These are phyloP conservation scores for Puccinellia tenuiflora DNA, from an alignment of 176 grass and related monocot genomes.

Conservation along the genomic window DNA sequence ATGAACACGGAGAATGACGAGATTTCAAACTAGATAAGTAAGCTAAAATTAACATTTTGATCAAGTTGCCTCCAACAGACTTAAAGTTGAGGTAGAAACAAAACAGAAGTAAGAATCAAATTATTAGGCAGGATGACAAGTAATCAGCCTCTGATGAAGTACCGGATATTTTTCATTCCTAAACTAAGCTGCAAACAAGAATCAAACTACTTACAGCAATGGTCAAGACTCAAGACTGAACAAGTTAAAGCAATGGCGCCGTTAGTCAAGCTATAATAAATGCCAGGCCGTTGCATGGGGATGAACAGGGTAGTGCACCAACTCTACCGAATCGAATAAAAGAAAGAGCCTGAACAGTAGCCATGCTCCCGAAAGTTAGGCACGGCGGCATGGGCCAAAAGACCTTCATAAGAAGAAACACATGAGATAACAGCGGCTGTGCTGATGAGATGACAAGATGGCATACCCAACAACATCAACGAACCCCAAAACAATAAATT, in stretches of 20 bases:
- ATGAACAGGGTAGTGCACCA: neutral
- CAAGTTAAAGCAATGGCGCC: neutral
- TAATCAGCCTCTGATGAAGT: neutral
- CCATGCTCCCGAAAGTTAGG: constrained; percentile 18
- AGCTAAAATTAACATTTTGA: neutral
- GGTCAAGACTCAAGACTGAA: neutral
- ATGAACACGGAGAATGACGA: neutral
- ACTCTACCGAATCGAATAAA: constrained; percentile 21
- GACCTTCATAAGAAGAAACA: neutral
- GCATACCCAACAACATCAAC: neutral
- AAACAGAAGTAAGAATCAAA: neutral
- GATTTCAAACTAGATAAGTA: neutral
- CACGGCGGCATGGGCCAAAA: constrained; percentile 24
- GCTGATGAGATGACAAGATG: constrained; percentile 35
- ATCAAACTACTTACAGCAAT: neutral
- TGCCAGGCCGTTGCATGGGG: neutral
- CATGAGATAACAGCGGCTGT: constrained; percentile 18
- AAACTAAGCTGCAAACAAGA: neutral
- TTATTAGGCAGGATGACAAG: neutral
- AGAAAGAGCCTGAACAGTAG: constrained; percentile 19
- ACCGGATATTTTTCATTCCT: neutral
- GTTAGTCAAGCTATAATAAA: neutral
- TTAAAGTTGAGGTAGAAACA: neutral
- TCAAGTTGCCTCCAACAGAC: neutral
- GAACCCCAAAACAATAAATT: neutral